Evolutionary conservation across 495 filamentous ascomycete species (phyloP), one percentile per base, ranked within the genome.

Genomic region (Podospora appendiculata): DNA sequence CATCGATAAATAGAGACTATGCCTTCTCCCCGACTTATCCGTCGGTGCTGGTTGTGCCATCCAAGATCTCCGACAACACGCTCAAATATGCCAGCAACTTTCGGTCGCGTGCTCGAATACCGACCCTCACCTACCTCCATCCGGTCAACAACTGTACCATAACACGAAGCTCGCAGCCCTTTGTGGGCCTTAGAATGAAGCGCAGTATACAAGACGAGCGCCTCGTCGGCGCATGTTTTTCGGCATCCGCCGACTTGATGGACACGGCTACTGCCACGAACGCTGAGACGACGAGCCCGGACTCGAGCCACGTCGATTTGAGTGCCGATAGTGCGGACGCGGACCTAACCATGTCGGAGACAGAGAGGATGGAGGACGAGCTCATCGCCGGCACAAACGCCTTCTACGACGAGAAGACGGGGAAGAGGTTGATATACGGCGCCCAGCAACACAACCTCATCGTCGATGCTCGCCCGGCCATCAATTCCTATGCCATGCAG

Each of bases 121-220:
- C 93, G 14, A 86, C 84, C 8, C 73, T 97, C 36, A 87, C 88
- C 33, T 99, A 99, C 64, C 79, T 96, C 10, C 93, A 99, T 67
- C 90, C 93, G 2, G 77, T 97, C 52, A 99, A 97, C 68, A 95
- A 94, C 65, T 96, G 93, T 66, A 90, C 90, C 25, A 97, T 99
- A 55, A 96, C 92, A 4, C 77, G 93, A 55, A 94, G 91, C 63
- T 93, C 94, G 4, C 93, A 99, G 68, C 93, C 93, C 2, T 70
- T 95, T 52, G 87, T 91, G 14, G 93, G 93, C 4, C 81, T 97
- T 12, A 80, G 88, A 48, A 83, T 88, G 47, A 92, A 95, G 58
- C 82, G 93, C 44, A 96, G 88, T 65, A 88, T 94, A 45, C 93
- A 99, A 61, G 93, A 99, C 64, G 93, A 99, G 65, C 89, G 89